These are phyloP conservation scores for Metarhizium brunneum DNA, from an alignment of 2,329 filamentous ascomycete species.

Conservation along the genomic window DNA sequence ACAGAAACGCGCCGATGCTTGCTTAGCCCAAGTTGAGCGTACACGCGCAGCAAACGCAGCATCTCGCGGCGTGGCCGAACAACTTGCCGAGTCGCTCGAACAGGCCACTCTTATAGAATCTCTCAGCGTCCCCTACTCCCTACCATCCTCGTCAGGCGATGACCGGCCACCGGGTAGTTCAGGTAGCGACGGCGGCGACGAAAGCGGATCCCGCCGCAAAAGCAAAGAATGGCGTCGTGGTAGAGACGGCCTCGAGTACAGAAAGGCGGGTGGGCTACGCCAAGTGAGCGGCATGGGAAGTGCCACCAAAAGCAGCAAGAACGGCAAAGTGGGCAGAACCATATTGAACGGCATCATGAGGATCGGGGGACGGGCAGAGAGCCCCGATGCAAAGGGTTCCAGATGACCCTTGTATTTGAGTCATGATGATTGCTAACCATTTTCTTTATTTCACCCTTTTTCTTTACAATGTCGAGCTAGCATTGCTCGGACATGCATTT, in stretches of 20 bases:
- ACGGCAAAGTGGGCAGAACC: slow-evolving; percentile 31
- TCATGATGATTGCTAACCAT: not conserved
- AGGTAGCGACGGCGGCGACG: slow-evolving; percentile 33
- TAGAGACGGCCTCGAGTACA: slow-evolving; percentile 14
- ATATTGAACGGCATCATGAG: slow-evolving; percentile 36
- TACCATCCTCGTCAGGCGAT: slow-evolving; percentile 17
- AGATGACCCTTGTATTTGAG: slow-evolving; percentile 5
- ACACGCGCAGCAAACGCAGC: slow-evolving; percentile 29
- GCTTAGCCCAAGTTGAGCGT: slow-evolving; percentile 39
- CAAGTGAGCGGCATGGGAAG: slow-evolving; percentile 17
- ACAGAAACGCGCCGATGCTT: slow-evolving; percentile 41
- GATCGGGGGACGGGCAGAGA: slow-evolving; percentile 31
- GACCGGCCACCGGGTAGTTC: slow-evolving; percentile 38
- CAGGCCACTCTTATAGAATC: slow-evolving; percentile 29
- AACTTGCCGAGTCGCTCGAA: slow-evolving; percentile 40
- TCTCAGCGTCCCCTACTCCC: slow-evolving; percentile 19
- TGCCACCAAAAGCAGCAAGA: slow-evolving; percentile 24
- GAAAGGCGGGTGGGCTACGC: slow-evolving; percentile 17
- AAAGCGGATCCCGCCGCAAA: slow-evolving; percentile 13
- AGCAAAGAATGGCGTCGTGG: slow-evolving; percentile 24
- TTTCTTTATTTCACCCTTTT: not conserved
- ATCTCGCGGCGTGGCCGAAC: slow-evolving; percentile 20
- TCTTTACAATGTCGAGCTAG: not conserved
- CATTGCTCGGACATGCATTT: not conserved
- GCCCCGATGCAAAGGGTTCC: slow-evolving; percentile 26